Percentiles rank a stretch among this genome's conserved stretches.
Evolutionary conservation across 1,139 yeast genomes (phyloP).

Genomic region (Sugiyamaella paludigena): DNA sequence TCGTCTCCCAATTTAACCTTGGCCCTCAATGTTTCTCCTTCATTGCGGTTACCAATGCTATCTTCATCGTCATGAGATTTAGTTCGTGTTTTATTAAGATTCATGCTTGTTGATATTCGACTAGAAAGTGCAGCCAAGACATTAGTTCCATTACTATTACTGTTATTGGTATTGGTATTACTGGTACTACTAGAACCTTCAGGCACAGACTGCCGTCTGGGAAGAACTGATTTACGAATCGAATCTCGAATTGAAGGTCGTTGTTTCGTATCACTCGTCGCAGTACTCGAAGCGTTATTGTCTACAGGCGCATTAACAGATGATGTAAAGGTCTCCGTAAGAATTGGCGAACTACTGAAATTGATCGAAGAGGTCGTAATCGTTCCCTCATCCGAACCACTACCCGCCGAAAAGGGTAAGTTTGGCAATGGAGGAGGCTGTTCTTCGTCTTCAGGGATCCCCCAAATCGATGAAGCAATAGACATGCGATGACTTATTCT

Average conservation of each 20-base stretch:
- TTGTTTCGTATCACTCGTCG: not conserved
- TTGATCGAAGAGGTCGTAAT: not conserved
- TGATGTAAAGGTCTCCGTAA: not conserved
- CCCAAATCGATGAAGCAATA: slow-evolving; percentile 29
- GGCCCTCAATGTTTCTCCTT: not conserved
- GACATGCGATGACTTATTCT: slow-evolving; percentile 35
- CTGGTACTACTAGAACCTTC: not conserved
- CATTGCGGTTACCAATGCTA: not conserved
- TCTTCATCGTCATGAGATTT: slow-evolving; percentile 1
- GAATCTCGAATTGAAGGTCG: slow-evolving; percentile 12
- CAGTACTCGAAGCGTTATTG: not conserved
- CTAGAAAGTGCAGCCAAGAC: slow-evolving; percentile 24
- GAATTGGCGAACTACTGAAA: too few species aligned
- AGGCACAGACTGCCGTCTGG: slow-evolving; percentile 10
- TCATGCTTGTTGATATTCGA: slow-evolving; percentile 27
- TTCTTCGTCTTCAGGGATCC: slow-evolving; percentile 32
- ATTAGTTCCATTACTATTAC: slow-evolving; percentile 13
- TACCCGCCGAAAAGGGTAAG: slow-evolving; percentile 18
- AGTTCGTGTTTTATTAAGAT: slow-evolving; percentile 1
- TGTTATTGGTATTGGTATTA: slow-evolving; percentile 1
- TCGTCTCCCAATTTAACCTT: not conserved
- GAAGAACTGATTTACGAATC: slow-evolving; percentile 15
- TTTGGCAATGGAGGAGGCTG: slow-evolving; percentile 35
- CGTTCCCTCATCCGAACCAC: slow-evolving; percentile 6
- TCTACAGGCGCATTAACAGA: not conserved